These are phyloP conservation scores for Didymella arachidicola DNA, from an alignment of 2,329 filamentous ascomycete genomes.

Conservation along the genomic window DNA sequence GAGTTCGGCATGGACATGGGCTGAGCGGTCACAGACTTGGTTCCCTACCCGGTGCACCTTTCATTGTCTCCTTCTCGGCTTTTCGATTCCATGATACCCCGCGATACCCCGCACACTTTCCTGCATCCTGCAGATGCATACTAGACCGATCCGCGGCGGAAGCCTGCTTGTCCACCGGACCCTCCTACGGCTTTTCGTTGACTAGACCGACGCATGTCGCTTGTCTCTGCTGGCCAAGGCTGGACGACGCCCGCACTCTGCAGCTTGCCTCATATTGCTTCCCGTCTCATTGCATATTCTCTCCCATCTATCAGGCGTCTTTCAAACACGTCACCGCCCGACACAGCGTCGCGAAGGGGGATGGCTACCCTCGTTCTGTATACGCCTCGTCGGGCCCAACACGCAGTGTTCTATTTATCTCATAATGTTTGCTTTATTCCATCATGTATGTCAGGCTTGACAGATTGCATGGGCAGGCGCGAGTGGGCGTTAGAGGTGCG, in stretches of 20 bases:
- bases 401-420: slow-evolving; percentile 1
- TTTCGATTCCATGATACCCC: slow-evolving; percentile 47
- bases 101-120: slow-evolving; percentile 46
- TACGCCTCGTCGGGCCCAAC: background rate
- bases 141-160: slow-evolving; percentile 23
- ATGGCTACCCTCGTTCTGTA: slow-evolving; percentile 9
- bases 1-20: slow-evolving; percentile 80
- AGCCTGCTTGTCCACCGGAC: slow-evolving; percentile 4
- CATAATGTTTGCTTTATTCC: slow-evolving; percentile 7
- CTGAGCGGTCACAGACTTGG: slow-evolving; percentile 28
- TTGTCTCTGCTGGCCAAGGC: slow-evolving; percentile 48
- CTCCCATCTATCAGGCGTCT: slow-evolving; percentile 30
- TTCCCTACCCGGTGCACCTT: slow-evolving; percentile 20
- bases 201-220: slow-evolving; percentile 16
- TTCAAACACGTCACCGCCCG: slow-evolving; percentile 18
- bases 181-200: slow-evolving; percentile 1
- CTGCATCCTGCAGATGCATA: slow-evolving; percentile 41
- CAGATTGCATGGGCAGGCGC: slow-evolving; percentile 23
- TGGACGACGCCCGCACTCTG: slow-evolving; percentile 31
- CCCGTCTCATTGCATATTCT: slow-evolving; percentile 46
- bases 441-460: slow-evolving; percentile 19
- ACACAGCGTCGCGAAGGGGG: slow-evolving; percentile 2
- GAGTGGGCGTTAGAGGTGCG: slow-evolving; percentile 14
- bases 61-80: slow-evolving; percentile 29
- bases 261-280: slow-evolving; percentile 34